Evolutionary conservation across 2,329 filamentous ascomycete genomes (phyloP).

Genomic region (Aspergillus sp.): DNA sequence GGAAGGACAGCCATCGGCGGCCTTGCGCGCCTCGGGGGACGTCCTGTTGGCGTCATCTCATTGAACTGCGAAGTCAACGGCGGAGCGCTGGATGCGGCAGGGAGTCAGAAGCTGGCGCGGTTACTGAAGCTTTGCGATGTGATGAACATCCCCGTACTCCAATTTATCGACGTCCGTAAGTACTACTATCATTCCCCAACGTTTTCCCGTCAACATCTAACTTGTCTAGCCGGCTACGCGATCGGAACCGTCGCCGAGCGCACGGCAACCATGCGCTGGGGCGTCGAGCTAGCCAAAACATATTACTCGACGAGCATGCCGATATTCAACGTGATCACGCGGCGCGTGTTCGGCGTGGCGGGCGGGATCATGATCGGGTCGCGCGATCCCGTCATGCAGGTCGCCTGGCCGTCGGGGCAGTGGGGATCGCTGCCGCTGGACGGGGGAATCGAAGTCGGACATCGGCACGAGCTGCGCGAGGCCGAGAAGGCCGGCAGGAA

Average conservation of each 20-base stretch:
- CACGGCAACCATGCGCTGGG: constrained; percentile 56
- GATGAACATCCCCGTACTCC: constrained; percentile 55
- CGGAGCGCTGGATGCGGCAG: constrained; percentile 52
- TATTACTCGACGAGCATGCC: constrained; percentile 56
- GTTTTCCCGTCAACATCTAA: constrained; percentile 5
- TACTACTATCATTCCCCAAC: constrained; percentile 4
- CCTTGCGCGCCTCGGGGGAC: constrained; percentile 48
- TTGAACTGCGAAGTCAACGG: constrained; percentile 54
- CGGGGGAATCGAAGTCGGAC: constrained; percentile 56
- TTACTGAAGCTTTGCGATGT: constrained; percentile 56
- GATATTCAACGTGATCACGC: constrained; percentile 54
- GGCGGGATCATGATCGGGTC: constrained; percentile 56
- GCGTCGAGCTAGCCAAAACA: constrained; percentile 50
- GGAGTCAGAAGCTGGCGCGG: constrained; percentile 51
- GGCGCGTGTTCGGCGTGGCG: constrained; percentile 54
- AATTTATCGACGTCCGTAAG: constrained; percentile 53
- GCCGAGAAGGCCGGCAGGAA: constrained; percentile 43
- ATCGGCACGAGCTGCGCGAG: constrained; percentile 50
- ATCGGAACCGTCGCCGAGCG: constrained; percentile 56
- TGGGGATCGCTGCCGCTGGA: constrained; percentile 56
- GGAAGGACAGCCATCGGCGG: constrained; percentile 53
- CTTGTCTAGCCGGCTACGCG: constrained; percentile 44
- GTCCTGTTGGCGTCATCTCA: constrained; percentile 50
- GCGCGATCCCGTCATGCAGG: constrained; percentile 50
- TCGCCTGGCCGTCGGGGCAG: constrained; percentile 55